Base-by-base conservation (phyloP, 2,329 filamentous ascomycete genomes). In the Blastomyces gilchristii region DNA sequence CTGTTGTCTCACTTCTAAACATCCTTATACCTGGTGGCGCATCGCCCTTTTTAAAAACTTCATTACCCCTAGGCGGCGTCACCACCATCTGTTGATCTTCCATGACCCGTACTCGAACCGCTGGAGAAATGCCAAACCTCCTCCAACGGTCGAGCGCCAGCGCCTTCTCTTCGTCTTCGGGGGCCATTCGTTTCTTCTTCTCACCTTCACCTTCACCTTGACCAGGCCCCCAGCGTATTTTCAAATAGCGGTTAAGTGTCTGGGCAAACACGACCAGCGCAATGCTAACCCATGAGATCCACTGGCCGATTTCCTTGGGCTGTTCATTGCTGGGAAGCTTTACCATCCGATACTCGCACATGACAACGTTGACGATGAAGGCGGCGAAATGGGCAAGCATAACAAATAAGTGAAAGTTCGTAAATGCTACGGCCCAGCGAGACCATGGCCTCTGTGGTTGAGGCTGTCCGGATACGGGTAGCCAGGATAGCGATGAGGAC, bases 291-390 rank as follows among this genome's bases (percentile, higher is more conserved):
- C 66, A 65, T 2, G 67, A 56, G 6, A 65, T 64, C 69, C 69
- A 71, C 61, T 70, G 69, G 1, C 69, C 69, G 18, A 70, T 65
- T 18, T 63, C 64, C 25, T 67, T 65, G 12, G 65, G 61, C 2
- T 67, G 57, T 63, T 71, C 69, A 28, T 68, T 67, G 37, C 63
- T 64, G 7, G 68, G 69, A 8, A 66, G 50, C 3, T 64, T 60
- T 5, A 64, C 62, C 16, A 54, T 53, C 53, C 65, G 49, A 34
- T 69, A 34, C 62, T 71, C 69, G 39, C 67, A 68, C 34, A 68
- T 41, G 18, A 70, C 62, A 47, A 70, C 65, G 54, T 67, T 69
- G 34, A 63, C 57, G 43, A 70, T 60, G 66, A 70, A 58, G 5
- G 56, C 54, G 14, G 31, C 54, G 25, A 63, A 60, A 39, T 59